Conservation (phyloP, 164 flowering plant species). For the Macadamia integrifolia region DNA sequence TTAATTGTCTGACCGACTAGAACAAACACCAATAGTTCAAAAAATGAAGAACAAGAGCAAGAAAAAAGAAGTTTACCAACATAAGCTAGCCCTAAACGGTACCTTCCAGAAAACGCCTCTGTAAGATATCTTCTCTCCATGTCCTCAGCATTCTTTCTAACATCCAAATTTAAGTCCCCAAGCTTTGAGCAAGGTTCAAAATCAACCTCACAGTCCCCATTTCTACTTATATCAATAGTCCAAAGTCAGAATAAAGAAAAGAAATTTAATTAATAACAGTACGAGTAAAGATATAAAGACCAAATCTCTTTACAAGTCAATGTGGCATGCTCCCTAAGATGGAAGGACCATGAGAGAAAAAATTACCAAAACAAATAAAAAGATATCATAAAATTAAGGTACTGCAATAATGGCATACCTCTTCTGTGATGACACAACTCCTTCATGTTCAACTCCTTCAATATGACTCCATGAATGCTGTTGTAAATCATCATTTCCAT, state of each 20-base stretch:
- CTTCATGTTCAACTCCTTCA: slow-evolving; percentile 26
- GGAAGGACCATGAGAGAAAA: not conserved
- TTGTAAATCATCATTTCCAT: slow-evolving; percentile 38
- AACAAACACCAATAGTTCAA: too few species aligned
- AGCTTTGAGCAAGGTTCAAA: slow-evolving; percentile 89
- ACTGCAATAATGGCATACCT: slow-evolving; percentile 32
- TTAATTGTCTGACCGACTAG: too few species aligned
- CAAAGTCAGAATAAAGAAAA: slow-evolving; percentile 3
- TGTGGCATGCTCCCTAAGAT: too few species aligned
- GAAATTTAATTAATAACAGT: not conserved
- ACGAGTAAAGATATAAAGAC: too few species aligned
- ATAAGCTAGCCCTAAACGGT: slow-evolving; percentile 6
- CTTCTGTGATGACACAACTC: slow-evolving; percentile 21
- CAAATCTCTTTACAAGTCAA: too few species aligned
- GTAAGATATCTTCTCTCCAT: slow-evolving; percentile 26
- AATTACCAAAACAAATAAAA: not conserved
- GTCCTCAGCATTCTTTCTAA: slow-evolving; percentile 40
- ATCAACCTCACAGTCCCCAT: slow-evolving; percentile 42
- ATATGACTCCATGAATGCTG: slow-evolving; percentile 7
- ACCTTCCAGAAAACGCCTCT: slow-evolving; percentile 45
- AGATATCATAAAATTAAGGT: not conserved
- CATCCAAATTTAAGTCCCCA: slow-evolving; percentile 84
- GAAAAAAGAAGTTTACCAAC: not conserved
- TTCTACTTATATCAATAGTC: slow-evolving; percentile 21
- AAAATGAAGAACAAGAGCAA: not conserved